A percentile compares a stretch with the other conserved stretches of the same genome.
These are phyloP conservation scores for Gliomastix tumulicola DNA, from an alignment of 2,329 filamentous ascomycete species.

Conservation along the genomic window DNA sequence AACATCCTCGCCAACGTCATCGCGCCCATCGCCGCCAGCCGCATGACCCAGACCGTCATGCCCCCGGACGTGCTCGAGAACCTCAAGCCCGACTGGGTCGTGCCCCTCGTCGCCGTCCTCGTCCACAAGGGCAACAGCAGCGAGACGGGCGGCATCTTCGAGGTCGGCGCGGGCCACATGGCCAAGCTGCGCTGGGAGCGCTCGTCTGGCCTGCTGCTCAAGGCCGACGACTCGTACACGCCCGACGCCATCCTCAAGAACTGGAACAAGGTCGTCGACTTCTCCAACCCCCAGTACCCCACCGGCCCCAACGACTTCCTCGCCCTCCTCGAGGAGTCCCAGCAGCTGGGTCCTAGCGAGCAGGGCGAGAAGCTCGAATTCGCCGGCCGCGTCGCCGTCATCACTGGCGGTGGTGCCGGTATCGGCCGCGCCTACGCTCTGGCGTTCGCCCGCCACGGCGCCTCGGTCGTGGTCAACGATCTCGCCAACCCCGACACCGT, in stretches of 20 bases:
- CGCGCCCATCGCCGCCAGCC: slow-evolving; percentile 84
- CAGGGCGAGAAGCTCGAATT: slow-evolving; percentile 72
- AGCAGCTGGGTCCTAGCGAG: slow-evolving; percentile 68
- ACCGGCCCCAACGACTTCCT: slow-evolving; percentile 84
- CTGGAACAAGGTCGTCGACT: slow-evolving; percentile 85
- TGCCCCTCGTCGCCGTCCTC: slow-evolving; percentile 83
- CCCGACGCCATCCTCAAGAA: slow-evolving; percentile 81
- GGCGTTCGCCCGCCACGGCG: slow-evolving; percentile 78
- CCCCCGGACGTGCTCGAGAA: slow-evolving; percentile 83
- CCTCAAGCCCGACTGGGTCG: slow-evolving; percentile 89
- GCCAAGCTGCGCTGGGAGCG: slow-evolving; percentile 96
- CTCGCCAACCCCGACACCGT: slow-evolving; percentile 86
- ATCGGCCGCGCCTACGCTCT: slow-evolving; percentile 88
- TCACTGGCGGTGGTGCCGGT: slow-evolving; percentile 84
- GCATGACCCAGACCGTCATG: slow-evolving; percentile 95
- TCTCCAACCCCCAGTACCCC: slow-evolving; percentile 73
- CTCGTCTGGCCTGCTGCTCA: slow-evolving; percentile 79
- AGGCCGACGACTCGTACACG: slow-evolving; percentile 82
- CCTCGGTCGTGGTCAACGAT: slow-evolving; percentile 89
- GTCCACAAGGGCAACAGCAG: slow-evolving; percentile 76
- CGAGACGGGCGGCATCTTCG: slow-evolving; percentile 87
- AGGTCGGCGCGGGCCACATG: slow-evolving; percentile 85
- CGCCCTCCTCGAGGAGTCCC: slow-evolving; percentile 72
- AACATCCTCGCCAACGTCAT: slow-evolving; percentile 96
- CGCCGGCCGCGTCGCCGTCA: slow-evolving; percentile 74